Evolutionary conservation across 2,329 filamentous ascomycete species (phyloP).

Genomic region (Nemania sp.): DNA sequence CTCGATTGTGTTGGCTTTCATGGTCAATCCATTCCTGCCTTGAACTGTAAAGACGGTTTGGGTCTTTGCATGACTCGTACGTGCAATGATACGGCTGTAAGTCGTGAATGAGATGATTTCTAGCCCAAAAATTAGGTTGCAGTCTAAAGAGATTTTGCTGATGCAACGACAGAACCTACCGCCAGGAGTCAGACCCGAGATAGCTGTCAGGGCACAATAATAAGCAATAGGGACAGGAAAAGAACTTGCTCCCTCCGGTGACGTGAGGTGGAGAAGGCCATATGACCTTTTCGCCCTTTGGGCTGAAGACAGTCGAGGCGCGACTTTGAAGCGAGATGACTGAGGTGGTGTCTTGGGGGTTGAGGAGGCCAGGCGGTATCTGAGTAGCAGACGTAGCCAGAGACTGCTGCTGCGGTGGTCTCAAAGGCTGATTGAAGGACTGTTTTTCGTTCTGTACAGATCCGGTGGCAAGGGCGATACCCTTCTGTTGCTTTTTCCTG

Average conservation of each 20-base stretch:
- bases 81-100: conserved; percentile 30
- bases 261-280: background rate
- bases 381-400: background rate
- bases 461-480: no score
- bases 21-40: conserved; percentile 26
- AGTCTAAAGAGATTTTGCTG: no score
- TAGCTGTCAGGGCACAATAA: background rate
- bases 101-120: conserved; percentile 24
- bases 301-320: background rate
- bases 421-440: background rate
- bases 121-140: background rate
- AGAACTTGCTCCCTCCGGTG: background rate
- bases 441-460: no score
- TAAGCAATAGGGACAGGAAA: background rate
- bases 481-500: no score
- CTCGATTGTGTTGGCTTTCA: conserved; percentile 20
- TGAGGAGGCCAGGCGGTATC: background rate
- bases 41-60: conserved; percentile 21
- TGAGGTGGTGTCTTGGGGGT: background rate
- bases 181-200: background rate
- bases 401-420: background rate
- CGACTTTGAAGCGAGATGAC: background rate
- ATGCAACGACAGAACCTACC: background rate
- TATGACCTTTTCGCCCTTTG: background rate
- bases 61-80: conserved; percentile 25